These are phyloP conservation scores for Asterella californica DNA, from an alignment of 225 moss, liverwort and hornwort species.

Conservation along the genomic window DNA sequence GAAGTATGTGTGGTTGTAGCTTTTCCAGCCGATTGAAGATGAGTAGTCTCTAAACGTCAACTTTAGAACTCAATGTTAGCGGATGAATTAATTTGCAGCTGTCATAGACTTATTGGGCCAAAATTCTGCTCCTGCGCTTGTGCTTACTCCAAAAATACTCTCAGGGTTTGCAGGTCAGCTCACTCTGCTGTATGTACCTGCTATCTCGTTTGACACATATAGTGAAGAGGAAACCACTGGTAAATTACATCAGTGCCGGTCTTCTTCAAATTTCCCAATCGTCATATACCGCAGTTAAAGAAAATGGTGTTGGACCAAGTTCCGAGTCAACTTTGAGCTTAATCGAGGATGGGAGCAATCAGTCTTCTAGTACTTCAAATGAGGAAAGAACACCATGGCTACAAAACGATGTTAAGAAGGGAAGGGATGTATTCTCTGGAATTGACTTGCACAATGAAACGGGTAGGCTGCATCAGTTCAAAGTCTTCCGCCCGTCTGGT, in stretches of 20 bases:
- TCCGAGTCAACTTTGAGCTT: constrained; percentile 18
- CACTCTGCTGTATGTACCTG: constrained; percentile 90
- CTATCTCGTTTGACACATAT: constrained; percentile 88
- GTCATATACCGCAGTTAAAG: constrained; percentile 44
- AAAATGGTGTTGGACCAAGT: constrained; percentile 43
- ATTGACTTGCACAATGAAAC: constrained; percentile 8
- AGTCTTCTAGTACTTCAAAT: not conserved
- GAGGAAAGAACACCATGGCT: constrained; percentile 16
- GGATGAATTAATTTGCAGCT: not conserved
- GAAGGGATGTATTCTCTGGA: not conserved
- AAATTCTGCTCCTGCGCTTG: not conserved
- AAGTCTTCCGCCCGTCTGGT: not conserved
- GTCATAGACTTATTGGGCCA: not conserved
- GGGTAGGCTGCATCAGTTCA: not conserved
- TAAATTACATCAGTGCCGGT: constrained; percentile 84
- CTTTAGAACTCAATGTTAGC: not conserved
- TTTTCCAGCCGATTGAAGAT: not conserved
- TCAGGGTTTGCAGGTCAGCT: constrained; percentile 85
- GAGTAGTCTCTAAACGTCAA: not conserved
- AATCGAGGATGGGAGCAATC: constrained; percentile 25
- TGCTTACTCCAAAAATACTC: not conserved
- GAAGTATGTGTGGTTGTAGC: not conserved
- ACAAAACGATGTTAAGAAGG: constrained; percentile 4
- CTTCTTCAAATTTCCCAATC: constrained; percentile 64
- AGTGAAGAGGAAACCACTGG: constrained; percentile 84